These are phyloP conservation scores for Schizothecium vesticola DNA, from an alignment of 495 filamentous ascomycete genomes.

Conservation along the genomic window DNA sequence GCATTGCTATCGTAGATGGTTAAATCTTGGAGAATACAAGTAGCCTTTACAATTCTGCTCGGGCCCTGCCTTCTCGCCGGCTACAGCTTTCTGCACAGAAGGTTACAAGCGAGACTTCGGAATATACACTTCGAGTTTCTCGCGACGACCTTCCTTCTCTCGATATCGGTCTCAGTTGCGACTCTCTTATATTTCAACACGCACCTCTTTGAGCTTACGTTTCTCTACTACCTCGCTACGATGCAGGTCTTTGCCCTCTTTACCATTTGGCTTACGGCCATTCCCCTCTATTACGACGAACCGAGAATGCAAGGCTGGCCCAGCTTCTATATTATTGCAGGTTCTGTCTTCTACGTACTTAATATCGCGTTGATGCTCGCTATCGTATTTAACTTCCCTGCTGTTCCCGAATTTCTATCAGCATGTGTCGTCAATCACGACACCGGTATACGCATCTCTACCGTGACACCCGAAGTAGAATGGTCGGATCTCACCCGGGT, in stretches of 20 bases:
- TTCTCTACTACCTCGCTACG: neutral
- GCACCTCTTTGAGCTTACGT: neutral
- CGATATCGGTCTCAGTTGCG: neutral
- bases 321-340: too few relatives aligned
- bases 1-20: neutral
- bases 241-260: neutral
- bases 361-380: too few relatives aligned
- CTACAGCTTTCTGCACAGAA: neutral
- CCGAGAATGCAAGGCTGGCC: too few relatives aligned
- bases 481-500: neutral
- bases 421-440: neutral
- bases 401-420: neutral
- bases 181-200: neutral
- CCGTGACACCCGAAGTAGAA: neutral
- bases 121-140: neutral
- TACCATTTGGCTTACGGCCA: neutral
- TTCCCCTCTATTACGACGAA: too few relatives aligned
- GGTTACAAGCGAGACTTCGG: neutral
- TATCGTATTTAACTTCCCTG: too few relatives aligned
- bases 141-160: neutral
- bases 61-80: neutral
- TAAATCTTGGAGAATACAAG: neutral
- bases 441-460: neutral
- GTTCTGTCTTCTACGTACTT: too few relatives aligned
- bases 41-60: neutral